phyloP scores from a whole-genome alignment of 352 stramenopile genomes.

The Globisporangium recalcitrans region DNA sequence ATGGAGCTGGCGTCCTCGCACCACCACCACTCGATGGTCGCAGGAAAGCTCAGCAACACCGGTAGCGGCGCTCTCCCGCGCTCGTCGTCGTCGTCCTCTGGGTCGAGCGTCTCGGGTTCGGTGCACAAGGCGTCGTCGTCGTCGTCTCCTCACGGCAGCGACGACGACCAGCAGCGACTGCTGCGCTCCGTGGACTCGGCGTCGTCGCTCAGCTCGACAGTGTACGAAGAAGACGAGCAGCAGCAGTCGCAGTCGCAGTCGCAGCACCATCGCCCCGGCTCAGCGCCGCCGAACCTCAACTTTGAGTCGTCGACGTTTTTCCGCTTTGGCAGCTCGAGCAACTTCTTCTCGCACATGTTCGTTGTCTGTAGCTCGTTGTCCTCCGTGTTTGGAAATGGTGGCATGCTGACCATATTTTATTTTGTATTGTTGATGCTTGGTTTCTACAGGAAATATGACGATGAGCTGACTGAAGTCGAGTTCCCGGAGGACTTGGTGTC shows the following conservation, averaged over 20 bases:
- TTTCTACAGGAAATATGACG: constrained; percentile 30
- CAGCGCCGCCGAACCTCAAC: constrained; percentile 20
- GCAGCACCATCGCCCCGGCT: constrained; percentile 15
- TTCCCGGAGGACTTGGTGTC: constrained; percentile 9
- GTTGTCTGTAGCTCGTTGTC: background rate
- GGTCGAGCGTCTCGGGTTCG: background rate
- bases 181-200: constrained; percentile 20
- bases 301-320: constrained; percentile 51
- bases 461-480: constrained; percentile 16
- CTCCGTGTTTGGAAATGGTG: background rate
- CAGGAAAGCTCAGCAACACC: background rate
- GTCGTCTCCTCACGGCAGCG: constrained; percentile 7
- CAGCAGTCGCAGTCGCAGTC: background rate
- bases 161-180: constrained; percentile 15
- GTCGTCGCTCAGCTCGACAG: constrained; percentile 23
- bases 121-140: constrained; percentile 7
- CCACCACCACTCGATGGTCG: background rate
- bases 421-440: background rate
- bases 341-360: constrained; percentile 46
- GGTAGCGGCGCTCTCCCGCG: background rate
- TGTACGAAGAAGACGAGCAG: constrained; percentile 25
- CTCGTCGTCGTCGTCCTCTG: constrained; percentile 1
- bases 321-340: constrained; percentile 30
- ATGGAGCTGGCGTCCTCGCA: constrained; percentile 11
- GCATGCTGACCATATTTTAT: background rate